Conservation (phyloP, 441 rosid genomes). For the Adansonia rubrostipa region DNA sequence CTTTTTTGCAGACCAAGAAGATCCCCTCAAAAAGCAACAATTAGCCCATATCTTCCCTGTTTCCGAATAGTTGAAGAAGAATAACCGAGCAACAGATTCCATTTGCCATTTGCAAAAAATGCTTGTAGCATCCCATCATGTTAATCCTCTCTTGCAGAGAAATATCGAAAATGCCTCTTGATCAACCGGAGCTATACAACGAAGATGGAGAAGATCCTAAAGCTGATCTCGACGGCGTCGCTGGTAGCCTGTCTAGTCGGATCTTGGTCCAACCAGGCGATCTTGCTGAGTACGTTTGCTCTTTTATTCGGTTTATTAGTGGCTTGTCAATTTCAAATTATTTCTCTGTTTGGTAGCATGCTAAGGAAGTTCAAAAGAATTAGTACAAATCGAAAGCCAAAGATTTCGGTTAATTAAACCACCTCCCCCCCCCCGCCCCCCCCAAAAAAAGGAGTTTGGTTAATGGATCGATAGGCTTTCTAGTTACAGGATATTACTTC, state of each 20-base stretch:
- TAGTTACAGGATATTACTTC: background rate
- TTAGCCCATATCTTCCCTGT: too few relatives aligned
- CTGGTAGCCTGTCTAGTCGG: background rate
- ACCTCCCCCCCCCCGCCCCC: background rate
- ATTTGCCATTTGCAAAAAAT: too few relatives aligned
- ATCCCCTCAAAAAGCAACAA: too few relatives aligned
- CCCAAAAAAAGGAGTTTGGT: background rate
- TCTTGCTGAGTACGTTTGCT: background rate
- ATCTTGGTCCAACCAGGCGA: background rate
- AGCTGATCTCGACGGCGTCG: background rate
- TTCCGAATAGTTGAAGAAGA: too few relatives aligned
- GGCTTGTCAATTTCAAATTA: background rate
- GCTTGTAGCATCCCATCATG: too few relatives aligned
- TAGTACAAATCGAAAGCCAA: background rate
- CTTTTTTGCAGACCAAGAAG: too few relatives aligned
- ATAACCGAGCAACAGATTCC: too few relatives aligned
- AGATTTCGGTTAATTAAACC: background rate
- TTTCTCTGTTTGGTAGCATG: conserved; percentile 5
- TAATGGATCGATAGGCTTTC: background rate
- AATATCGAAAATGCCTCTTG: too few relatives aligned
- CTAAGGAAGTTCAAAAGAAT: background rate
- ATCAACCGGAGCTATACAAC: background rate
- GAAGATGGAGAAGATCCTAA: background rate
- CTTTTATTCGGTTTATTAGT: background rate
- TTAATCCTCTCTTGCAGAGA: too few relatives aligned